A percentile compares a stretch with the other conserved stretches of the same genome.
phyloP scores from a whole-genome alignment of 2,329 filamentous ascomycete genomes.

The Ophiocordyceps australis region DNA sequence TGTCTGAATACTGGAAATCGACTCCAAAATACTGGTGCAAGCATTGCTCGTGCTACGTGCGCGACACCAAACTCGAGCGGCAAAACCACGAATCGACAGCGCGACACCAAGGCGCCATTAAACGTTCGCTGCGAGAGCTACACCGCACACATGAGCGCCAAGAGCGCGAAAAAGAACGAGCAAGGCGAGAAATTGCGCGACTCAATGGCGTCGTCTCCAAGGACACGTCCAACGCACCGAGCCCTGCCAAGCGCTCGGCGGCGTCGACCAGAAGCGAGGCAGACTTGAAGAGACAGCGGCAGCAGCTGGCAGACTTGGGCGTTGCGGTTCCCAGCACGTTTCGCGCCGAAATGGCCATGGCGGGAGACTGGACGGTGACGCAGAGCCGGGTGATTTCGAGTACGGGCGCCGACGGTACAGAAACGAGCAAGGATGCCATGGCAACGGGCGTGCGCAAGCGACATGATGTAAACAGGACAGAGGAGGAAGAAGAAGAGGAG shows the following conservation, averaged over 20 bases:
- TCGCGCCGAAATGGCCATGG: constrained; percentile 66
- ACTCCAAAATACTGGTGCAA: constrained; percentile 98
- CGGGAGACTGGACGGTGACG: constrained; percentile 70
- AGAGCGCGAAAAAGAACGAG: constrained; percentile 64
- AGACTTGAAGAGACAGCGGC: constrained; percentile 66
- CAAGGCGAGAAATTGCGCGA: constrained; percentile 69
- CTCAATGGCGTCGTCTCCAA: constrained; percentile 55
- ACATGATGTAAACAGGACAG: constrained; percentile 36
- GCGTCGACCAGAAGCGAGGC: constrained; percentile 18
- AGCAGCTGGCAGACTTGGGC: constrained; percentile 76
- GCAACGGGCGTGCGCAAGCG: constrained; percentile 45
- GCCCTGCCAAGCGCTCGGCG: background rate
- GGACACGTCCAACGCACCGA: background rate
- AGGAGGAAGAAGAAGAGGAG: constrained; percentile 38
- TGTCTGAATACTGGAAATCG: constrained; percentile 99
- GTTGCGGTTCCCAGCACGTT: constrained; percentile 68
- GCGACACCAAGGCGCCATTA: constrained; percentile 71
- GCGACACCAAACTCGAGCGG: constrained; percentile 81
- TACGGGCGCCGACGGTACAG: constrained; percentile 18
- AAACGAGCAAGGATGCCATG: constrained; percentile 8
- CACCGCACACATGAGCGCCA: constrained; percentile 71
- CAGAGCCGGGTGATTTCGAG: constrained; percentile 40
- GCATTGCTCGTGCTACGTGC: constrained; percentile 77
- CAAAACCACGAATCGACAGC: constrained; percentile 76
- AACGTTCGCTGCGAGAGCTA: constrained; percentile 76